phyloP scores from a whole-genome alignment of 352 stramenopile genomes.

The Globisporangium heterothallicum region DNA sequence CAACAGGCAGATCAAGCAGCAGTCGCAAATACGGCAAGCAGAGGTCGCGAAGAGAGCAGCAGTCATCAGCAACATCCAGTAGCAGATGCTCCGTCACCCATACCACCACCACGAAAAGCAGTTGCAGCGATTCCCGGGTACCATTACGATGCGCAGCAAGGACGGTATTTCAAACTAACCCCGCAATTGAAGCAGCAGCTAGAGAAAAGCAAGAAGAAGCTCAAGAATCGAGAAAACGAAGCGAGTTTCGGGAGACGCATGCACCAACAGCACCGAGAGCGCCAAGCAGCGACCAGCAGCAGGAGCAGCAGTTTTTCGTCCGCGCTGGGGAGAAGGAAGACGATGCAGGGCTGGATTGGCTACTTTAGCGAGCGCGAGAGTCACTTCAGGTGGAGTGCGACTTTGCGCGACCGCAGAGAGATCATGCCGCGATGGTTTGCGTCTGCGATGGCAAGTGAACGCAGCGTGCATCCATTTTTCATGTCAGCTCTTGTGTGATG shows the following conservation, averaged over 20 bases:
- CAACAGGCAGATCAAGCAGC: background rate
- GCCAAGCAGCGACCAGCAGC: too few relatives aligned
- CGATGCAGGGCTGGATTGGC: constrained; percentile 15
- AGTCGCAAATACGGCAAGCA: background rate
- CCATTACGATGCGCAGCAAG: constrained; percentile 48
- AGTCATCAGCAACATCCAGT: background rate
- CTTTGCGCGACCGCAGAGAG: constrained; percentile 15
- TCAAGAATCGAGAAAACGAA: background rate
- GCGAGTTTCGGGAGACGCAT: background rate
- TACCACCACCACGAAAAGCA: background rate
- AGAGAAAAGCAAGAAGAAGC: constrained; percentile 10
- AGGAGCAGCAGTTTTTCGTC: too few relatives aligned
- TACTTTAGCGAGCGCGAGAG: constrained; percentile 32
- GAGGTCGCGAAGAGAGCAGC: background rate
- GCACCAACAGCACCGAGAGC: background rate
- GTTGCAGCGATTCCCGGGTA: constrained; percentile 37
- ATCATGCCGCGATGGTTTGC: constrained; percentile 24
- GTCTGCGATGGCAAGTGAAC: constrained; percentile 10
- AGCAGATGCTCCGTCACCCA: too few relatives aligned
- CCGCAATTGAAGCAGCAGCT: constrained; percentile 19
- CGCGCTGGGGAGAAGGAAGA: background rate
- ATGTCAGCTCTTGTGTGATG: too few relatives aligned
- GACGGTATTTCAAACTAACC: constrained; percentile 47
- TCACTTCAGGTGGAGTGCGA: constrained; percentile 25
- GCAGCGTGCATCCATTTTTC: too few relatives aligned